A percentile compares a stretch with the other conserved stretches of the same genome.
phyloP scores from a whole-genome alignment of 495 filamentous ascomycete genomes.

The Pseudevernia furfuracea region DNA sequence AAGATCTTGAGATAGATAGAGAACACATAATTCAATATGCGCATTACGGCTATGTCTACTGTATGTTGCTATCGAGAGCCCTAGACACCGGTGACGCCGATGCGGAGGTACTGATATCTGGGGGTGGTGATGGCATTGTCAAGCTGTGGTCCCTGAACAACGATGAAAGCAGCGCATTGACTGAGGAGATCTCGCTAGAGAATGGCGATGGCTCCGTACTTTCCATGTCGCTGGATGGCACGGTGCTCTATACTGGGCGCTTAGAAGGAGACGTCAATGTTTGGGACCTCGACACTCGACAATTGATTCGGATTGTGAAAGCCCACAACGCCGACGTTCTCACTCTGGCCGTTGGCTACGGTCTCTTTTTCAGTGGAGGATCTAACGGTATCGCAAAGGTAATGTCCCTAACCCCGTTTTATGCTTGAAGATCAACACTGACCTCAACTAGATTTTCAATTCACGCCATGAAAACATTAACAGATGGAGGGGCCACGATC shows the following conservation, averaged over 20 bases:
- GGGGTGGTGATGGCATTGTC: slow-evolving; percentile 87
- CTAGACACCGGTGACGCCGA: slow-evolving; percentile 53
- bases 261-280: slow-evolving; percentile 87
- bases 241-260: slow-evolving; percentile 83
- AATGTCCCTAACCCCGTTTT: slow-evolving; percentile 25
- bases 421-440: slow-evolving; percentile 28
- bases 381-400: slow-evolving; percentile 76
- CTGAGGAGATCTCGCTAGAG: slow-evolving; percentile 58
- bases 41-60: slow-evolving; percentile 91
- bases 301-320: slow-evolving; percentile 77
- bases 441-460: slow-evolving; percentile 61
- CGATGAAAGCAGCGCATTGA: slow-evolving; percentile 44
- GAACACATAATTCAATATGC: slow-evolving; percentile 80
- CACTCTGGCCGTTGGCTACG: slow-evolving; percentile 73
- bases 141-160: slow-evolving; percentile 74
- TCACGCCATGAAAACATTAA: slow-evolving; percentile 78
- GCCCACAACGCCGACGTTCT: slow-evolving; percentile 77
- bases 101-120: slow-evolving; percentile 78
- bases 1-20: slow-evolving; percentile 74
- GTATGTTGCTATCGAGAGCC: slow-evolving; percentile 74
- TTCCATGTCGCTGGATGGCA: slow-evolving; percentile 74
- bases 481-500: slow-evolving; percentile 79
- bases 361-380: slow-evolving; percentile 75
- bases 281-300: slow-evolving; percentile 93
- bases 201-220: slow-evolving; percentile 77